Evolutionary conservation across 1,284 basidiomycete genomes (phyloP).

Genomic region (Megacollybia platyphylla): DNA sequence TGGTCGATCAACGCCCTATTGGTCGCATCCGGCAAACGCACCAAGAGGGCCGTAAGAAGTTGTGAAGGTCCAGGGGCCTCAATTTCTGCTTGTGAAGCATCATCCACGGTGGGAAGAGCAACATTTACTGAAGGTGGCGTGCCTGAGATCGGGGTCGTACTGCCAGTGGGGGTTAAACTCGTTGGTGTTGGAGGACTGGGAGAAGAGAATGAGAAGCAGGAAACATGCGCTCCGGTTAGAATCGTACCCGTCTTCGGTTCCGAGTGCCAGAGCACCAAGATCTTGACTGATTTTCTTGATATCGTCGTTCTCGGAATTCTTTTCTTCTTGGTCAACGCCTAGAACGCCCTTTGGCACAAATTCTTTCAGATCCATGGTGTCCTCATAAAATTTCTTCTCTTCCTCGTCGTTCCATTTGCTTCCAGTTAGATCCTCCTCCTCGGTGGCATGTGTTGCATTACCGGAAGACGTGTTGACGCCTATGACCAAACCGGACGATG

Average conservation of each 20-base stretch:
- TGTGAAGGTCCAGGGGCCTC: slow-evolving; percentile 77
- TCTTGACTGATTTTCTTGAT: slow-evolving; percentile 60
- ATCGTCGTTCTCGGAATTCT: slow-evolving; percentile 27
- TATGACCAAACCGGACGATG: slow-evolving; percentile 68
- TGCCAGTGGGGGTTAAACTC: slow-evolving; percentile 28
- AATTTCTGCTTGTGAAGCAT: no score
- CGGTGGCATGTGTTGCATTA: slow-evolving; percentile 28
- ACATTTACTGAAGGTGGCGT: slow-evolving; percentile 56
- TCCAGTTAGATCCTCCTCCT: slow-evolving; percentile 44
- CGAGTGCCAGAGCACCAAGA: slow-evolving; percentile 35
- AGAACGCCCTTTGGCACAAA: slow-evolving; percentile 83
- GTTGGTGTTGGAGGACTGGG: slow-evolving; percentile 34
- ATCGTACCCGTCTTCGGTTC: slow-evolving; percentile 13
- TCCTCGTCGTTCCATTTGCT: slow-evolving; percentile 99
- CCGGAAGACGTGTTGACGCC: slow-evolving; percentile 47
- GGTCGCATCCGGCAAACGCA: slow-evolving; percentile 86
- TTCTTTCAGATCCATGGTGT: slow-evolving; percentile 83
- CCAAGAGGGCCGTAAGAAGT: slow-evolving; percentile 82
- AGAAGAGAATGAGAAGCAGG: slow-evolving; percentile 10
- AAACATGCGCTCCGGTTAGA: slow-evolving; percentile 16
- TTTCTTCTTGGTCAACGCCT: slow-evolving; percentile 60
- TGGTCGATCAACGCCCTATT: slow-evolving; percentile 91
- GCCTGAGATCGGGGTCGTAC: slow-evolving; percentile 48
- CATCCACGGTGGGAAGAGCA: neutral
- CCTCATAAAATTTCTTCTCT: slow-evolving; percentile 89